Evolutionary conservation across 345 rosid species (phyloP).

Genomic region (Eucalyptus polybractea): DNA sequence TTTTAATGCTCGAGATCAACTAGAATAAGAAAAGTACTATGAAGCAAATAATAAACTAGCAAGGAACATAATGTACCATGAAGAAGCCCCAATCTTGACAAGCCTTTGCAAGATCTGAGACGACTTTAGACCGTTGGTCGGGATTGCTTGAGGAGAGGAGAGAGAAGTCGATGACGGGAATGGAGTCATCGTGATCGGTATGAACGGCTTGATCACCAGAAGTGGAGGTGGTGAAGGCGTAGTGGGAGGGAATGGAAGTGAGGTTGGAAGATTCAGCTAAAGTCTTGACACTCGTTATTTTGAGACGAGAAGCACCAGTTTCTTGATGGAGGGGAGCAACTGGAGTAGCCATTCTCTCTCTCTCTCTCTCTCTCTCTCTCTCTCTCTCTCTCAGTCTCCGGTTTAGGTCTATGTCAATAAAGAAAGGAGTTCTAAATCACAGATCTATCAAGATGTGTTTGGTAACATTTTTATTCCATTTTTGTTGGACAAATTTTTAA

Average conservation of each 20-base stretch:
- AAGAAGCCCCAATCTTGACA: slow-evolving; percentile 54
- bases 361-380: background rate
- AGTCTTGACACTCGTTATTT: background rate
- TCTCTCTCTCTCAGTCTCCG: background rate
- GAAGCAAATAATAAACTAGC: background rate
- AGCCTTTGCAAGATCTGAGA: slow-evolving; percentile 31
- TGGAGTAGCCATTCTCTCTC: background rate
- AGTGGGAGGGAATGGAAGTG: background rate
- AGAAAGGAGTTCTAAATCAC: background rate
- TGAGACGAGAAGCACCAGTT: background rate
- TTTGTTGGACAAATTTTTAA: too few relatives aligned
- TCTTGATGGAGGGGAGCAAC: background rate
- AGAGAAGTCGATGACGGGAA: slow-evolving; percentile 41
- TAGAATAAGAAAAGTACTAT: background rate
- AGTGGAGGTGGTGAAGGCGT: background rate
- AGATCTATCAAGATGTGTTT: background rate
- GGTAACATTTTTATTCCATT: too few relatives aligned
- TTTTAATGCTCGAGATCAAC: background rate
- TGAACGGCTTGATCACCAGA: background rate
- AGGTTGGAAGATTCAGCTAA: background rate
- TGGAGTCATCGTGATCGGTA: background rate
- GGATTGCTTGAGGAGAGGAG: slow-evolving; percentile 16
- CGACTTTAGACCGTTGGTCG: slow-evolving; percentile 7
- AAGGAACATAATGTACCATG: slow-evolving; percentile 4
- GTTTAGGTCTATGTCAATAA: background rate